phyloP scores from a whole-genome alignment of 2,329 filamentous ascomycete species.

The Beauveria pseudobassiana region DNA sequence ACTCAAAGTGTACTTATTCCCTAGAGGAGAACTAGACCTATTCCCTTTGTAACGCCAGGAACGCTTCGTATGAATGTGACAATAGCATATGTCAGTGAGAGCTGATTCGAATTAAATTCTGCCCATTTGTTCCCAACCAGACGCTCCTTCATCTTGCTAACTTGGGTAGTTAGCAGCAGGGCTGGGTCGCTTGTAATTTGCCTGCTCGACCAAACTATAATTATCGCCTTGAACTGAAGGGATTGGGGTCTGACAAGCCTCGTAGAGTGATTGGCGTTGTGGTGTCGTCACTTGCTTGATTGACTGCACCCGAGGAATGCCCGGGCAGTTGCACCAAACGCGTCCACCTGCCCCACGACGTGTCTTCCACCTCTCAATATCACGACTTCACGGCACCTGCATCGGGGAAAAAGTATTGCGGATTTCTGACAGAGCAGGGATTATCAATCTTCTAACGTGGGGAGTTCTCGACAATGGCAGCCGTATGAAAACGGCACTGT shows the following conservation, averaged over 20 bases:
- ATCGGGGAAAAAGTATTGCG: background rate
- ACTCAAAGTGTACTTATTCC: slow-evolving; percentile 25
- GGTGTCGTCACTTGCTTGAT: background rate
- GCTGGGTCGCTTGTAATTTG: too few relatives aligned
- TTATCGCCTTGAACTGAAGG: background rate
- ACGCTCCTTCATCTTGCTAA: background rate
- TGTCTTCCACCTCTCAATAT: background rate
- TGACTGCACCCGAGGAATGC: slow-evolving; percentile 10
- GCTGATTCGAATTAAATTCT: too few relatives aligned
- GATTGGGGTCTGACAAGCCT: background rate
- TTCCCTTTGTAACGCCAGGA: slow-evolving; percentile 12
- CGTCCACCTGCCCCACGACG: slow-evolving; percentile 12
- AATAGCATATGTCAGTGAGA: background rate
- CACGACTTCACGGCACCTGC: background rate
- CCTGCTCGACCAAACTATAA: too few relatives aligned
- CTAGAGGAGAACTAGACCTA: slow-evolving; percentile 24
- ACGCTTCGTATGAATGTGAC: background rate
- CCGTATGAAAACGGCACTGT: background rate
- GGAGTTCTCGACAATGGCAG: background rate
- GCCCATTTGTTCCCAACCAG: background rate
- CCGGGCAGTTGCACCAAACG: slow-evolving; percentile 8
- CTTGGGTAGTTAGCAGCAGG: background rate
- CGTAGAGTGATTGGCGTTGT: background rate
- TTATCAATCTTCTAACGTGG: too few relatives aligned
- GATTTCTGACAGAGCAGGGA: background rate